Evolutionary conservation across 352 stramenopile genomes (phyloP).

Genomic region (Phytophthora boehmeriae): DNA sequence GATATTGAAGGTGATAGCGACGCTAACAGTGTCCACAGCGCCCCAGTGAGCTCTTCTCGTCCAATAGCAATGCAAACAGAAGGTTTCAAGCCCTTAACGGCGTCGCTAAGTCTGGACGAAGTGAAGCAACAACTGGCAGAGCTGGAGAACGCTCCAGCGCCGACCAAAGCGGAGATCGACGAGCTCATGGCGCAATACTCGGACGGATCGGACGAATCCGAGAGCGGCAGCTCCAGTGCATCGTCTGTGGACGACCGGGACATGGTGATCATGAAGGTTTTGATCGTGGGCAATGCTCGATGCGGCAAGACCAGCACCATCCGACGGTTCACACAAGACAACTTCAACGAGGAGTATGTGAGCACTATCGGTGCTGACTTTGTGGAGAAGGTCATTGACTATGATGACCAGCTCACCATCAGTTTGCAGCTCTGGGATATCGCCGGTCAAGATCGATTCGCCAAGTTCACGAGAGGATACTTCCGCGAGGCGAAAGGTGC

Average conservation of each 20-base stretch:
- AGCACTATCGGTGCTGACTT: constrained; percentile 90
- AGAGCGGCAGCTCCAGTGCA: constrained; percentile 8
- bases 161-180: constrained; percentile 66
- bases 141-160: constrained; percentile 46
- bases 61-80: constrained; percentile 1
- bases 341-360: constrained; percentile 85
- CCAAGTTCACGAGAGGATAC: constrained; percentile 88
- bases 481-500: constrained; percentile 83
- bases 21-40: constrained; percentile 20
- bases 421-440: constrained; percentile 91
- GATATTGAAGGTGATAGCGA: constrained; percentile 31
- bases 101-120: constrained; percentile 47
- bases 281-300: constrained; percentile 88
- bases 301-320: constrained; percentile 91
- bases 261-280: constrained; percentile 81
- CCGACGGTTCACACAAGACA: constrained; percentile 65
- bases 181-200: constrained; percentile 65
- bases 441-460: constrained; percentile 86
- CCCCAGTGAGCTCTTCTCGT: constrained; percentile 10
- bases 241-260: constrained; percentile 33
- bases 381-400: constrained; percentile 79
- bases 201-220: too few species aligned
- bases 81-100: constrained; percentile 4
- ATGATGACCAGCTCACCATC: constrained; percentile 59
- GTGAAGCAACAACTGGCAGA: constrained; percentile 52